Evolutionary conservation across 495 filamentous ascomycete species (phyloP), one percentile per base, ranked within the genome.

Genomic region (Penicillium salamii): DNA sequence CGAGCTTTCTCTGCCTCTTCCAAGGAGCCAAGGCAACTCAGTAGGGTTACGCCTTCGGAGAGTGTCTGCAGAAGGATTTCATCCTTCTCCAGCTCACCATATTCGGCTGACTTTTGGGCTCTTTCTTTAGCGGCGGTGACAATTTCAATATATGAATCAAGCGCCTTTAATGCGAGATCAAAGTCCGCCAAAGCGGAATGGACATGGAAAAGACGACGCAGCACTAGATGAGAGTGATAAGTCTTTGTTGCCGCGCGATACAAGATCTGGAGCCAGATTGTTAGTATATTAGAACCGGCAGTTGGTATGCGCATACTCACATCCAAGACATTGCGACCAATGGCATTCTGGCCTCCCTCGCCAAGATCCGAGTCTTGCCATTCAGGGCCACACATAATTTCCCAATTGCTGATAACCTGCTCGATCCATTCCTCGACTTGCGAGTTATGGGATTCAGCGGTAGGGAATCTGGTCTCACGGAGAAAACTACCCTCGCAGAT

Each of bases 161-260:
- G 86, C 1, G 95, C 85, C 57, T 88, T 86, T 54, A 92, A 76
- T 3, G 92, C 93, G 33, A 97, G 74, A 46, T 90, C 82, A 55
- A 96, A 96, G 46, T 98, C 91, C 12, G 89, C 90, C 32, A 96
- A 71, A 2, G 88, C 77, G 3, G 87, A 74, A 67, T 97, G 93
- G 5, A 96, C 85, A 12, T 84, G 88, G 54, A 97, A 97, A 1
- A 98, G 76, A 61, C 95, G 85, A 45, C 92, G 77, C 23, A 98
- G 70, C 43, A 97, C 84, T 18, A 86, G 68, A 5, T 91, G 92
- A 2, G 95, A 97, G 61, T 97, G 93, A 57, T 90, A 98, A 0
- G 90, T 95, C 67, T 91, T 95, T 2, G 87, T 87, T 8, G 93
- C 87, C 21, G 91, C 90, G 15, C 87, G 82, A 57, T 96, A 96